Evolutionary conservation across 768 basidiomycete genomes (phyloP).

Genomic region (Termitomyces sp.): DNA sequence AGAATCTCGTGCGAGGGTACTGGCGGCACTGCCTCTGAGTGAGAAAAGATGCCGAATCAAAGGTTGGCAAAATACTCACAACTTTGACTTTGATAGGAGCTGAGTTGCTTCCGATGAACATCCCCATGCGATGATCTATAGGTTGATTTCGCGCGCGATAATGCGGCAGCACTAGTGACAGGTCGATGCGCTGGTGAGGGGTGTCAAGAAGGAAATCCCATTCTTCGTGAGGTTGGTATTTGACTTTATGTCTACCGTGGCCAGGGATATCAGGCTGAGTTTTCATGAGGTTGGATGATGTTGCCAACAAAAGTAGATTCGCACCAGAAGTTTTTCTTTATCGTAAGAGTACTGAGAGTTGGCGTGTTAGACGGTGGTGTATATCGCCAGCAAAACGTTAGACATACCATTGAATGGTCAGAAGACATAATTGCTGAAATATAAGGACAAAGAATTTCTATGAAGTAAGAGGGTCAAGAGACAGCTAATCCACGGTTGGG

Average conservation of each 20-base stretch:
- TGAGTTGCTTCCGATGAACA: slow-evolving; percentile 52
- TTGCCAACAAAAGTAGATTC: not conserved
- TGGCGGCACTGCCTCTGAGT: slow-evolving; percentile 48
- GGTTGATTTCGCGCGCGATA: slow-evolving; percentile 75
- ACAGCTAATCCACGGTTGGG: slow-evolving; percentile 1
- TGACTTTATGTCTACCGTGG: slow-evolving; percentile 55
- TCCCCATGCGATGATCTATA: slow-evolving; percentile 62
- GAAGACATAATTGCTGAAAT: slow-evolving; percentile 22
- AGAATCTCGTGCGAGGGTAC: slow-evolving; percentile 47
- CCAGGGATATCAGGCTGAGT: slow-evolving; percentile 21
- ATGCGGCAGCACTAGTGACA: slow-evolving; percentile 69
- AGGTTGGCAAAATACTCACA: slow-evolving; percentile 37
- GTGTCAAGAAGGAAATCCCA: slow-evolving; percentile 44
- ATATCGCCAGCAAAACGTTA: not conserved
- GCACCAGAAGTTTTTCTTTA: slow-evolving; percentile 14
- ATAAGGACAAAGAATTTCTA: not conserved
- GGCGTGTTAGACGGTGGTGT: slow-evolving; percentile 5
- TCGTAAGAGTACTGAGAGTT: slow-evolving; percentile 12
- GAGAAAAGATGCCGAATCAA: slow-evolving; percentile 3
- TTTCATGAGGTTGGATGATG: not conserved
- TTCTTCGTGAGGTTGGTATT: slow-evolving; percentile 51
- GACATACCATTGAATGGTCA: slow-evolving; percentile 32
- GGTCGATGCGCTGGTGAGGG: slow-evolving; percentile 47
- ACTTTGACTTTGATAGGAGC: slow-evolving; percentile 66
- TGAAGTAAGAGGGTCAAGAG: not conserved